Conservation (phyloP, 371 early-diverging fungal genomes). For the Rhizopus stolonifer region DNA sequence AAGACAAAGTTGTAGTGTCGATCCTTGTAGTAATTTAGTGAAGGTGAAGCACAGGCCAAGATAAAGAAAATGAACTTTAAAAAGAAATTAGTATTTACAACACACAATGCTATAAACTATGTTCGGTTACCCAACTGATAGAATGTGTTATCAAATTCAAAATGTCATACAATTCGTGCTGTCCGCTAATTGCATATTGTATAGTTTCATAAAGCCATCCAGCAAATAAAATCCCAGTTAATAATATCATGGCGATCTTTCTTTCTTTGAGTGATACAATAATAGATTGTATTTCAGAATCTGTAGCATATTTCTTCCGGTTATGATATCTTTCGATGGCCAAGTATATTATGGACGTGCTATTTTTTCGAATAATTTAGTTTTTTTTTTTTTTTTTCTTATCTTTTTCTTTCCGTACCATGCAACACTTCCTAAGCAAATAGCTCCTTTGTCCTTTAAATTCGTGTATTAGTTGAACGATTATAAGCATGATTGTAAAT, state of each 20-base stretch:
- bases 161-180: slow-evolving; percentile 3
- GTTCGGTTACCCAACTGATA: slow-evolving; percentile 15
- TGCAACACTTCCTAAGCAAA: background rate
- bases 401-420: slow-evolving; percentile 1
- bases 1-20: slow-evolving; percentile 15
- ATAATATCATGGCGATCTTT: background rate
- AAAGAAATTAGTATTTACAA: too few species aligned
- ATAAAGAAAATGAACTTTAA: slow-evolving; percentile 9
- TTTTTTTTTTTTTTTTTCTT: background rate
- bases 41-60: slow-evolving; percentile 18
- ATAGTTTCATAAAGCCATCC: slow-evolving; percentile 11
- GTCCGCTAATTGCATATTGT: background rate
- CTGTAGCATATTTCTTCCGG: slow-evolving; percentile 4
- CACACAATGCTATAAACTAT: background rate
- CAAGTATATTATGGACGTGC: background rate
- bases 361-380: background rate
- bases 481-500: background rate
- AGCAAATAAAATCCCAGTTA: slow-evolving; percentile 1
- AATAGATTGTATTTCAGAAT: slow-evolving; percentile 3
- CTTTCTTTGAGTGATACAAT: slow-evolving; percentile 8
- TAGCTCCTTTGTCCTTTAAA: background rate
- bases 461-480: too few species aligned
- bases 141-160: slow-evolving; percentile 1
- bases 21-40: slow-evolving; percentile 16
- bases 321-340: slow-evolving; percentile 4